Base-by-base conservation (phyloP, 2,329 filamentous ascomycete genomes). In the Verticillium alfalfae region DNA sequence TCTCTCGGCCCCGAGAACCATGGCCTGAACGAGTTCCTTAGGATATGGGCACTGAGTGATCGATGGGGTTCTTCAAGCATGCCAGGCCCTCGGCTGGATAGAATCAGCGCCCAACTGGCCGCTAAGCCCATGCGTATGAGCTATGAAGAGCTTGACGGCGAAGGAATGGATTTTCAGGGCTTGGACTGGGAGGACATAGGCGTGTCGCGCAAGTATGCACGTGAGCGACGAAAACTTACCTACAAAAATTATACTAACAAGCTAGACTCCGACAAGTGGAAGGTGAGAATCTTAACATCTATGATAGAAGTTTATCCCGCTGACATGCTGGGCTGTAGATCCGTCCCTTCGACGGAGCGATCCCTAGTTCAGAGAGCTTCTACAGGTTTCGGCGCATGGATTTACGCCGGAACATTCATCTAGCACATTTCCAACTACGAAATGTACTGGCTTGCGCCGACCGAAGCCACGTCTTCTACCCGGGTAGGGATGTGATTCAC, bases 391-490 rank as follows among this genome's bases (percentile, higher is more conserved):
- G 78, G 49, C 78, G 76, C 45, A 86, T 87, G 79, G 78, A 83
- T 63, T 76, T 88, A 52, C 77, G 80, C 56, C 77, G 76, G 22
- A 77, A 85, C 58, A 76, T 86, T 31, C 76, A 80, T 63, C 72
- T 89, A 18, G 77, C 84, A n/a, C 87, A 90, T 72, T 89, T 89
- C 64, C 87, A 90, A 69, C 76, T 89, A 13, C 84, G 87, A 54
- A 88, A 87, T 67, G 76, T 88, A 16, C 73, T 90, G 22, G 84
- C 84, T 2, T 82, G 81, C 67, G 78, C 83, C 5, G 84, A 83
- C 9, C 78, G 81, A 37, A 82, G 80, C 7, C 80, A 82, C 52
- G 78, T 80, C 9, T 89, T 84, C 68, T 89, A 88, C 67, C 81
- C 85, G 2, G 79, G 79, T 39, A 70, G 71, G 49, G 76, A 75